A percentile compares a stretch with the other conserved stretches of the same genome.
Evolutionary conservation across 176 grass and related monocot species (phyloP).

Genomic region (Luzula sylvatica): DNA sequence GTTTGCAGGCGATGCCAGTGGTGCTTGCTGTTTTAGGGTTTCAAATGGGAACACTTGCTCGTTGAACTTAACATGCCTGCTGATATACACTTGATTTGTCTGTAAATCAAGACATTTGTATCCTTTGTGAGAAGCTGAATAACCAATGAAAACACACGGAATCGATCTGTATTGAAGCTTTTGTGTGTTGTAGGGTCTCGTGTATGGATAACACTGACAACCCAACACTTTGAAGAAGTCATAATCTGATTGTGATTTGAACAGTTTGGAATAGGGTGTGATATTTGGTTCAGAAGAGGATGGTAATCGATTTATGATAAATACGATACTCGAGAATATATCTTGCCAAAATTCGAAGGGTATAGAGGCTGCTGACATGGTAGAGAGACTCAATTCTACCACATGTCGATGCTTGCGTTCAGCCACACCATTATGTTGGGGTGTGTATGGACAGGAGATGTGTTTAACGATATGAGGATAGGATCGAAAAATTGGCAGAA

Average conservation of each 20-base stretch:
- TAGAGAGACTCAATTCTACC: too few species aligned
- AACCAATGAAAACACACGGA: constrained; percentile 16
- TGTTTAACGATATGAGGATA: too few species aligned
- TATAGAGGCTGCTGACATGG: too few species aligned
- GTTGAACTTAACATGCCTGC: constrained; percentile 1
- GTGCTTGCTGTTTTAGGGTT: too few species aligned
- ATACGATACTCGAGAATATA: too few species aligned
- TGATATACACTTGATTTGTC: background rate
- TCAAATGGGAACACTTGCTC: background rate
- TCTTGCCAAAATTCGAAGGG: too few species aligned
- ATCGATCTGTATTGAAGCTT: background rate
- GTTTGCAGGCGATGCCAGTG: too few species aligned
- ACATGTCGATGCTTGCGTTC: too few species aligned
- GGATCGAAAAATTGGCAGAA: background rate
- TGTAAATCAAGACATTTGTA: background rate
- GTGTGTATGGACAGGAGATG: too few species aligned
- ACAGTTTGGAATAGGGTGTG: background rate
- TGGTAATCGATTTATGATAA: too few species aligned
- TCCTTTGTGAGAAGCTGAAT: background rate
- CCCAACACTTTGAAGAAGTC: background rate
- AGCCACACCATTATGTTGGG: too few species aligned
- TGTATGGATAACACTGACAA: background rate
- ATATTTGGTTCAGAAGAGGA: background rate
- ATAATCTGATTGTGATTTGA: background rate
- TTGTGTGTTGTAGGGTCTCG: background rate